Percentiles rank a stretch among this genome's conserved stretches.
phyloP scores from a whole-genome alignment of 2,329 filamentous ascomycete genomes.

The Arthroderma uncinatum region DNA sequence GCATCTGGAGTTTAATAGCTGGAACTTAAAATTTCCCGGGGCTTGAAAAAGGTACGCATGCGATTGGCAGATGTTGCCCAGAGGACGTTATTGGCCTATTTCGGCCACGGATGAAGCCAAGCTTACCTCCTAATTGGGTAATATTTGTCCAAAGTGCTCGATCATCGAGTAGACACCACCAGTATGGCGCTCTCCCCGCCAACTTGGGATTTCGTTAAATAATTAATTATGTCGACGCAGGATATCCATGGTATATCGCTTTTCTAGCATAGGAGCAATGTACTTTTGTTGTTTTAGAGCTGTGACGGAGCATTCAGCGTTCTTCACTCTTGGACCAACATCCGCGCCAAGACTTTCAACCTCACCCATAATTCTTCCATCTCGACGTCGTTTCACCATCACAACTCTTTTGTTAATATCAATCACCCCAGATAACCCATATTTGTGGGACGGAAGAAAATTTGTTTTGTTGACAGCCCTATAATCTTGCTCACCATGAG shows the following conservation, averaged over 20 bases:
- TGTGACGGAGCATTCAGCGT: no score
- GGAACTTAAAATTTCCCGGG: not conserved
- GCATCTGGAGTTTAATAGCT: not conserved
- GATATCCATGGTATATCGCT: no score
- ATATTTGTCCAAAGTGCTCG: not conserved
- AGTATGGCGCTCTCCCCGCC: not conserved
- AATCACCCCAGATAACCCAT: not conserved
- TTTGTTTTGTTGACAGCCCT: not conserved
- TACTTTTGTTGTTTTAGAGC: no score
- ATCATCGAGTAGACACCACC: not conserved
- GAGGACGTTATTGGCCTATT: not conserved
- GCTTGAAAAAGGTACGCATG: not conserved
- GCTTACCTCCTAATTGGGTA: not conserved
- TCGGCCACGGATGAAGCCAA: not conserved
- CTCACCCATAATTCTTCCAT: not conserved
- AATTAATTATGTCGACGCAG: no score
- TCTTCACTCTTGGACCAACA: not conserved
- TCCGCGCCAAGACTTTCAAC: not conserved
- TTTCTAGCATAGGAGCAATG: no score
- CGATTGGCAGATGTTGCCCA: not conserved
- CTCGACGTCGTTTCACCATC: not conserved
- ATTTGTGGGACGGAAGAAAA: no score
- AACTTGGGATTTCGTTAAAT: no score
- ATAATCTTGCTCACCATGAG: not conserved
- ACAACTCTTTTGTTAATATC: not conserved